A percentile compares a stretch with the other conserved stretches of the same genome.
Evolutionary conservation across 164 flowering plant genomes (phyloP).

Genomic region (Liquidambar formosana): DNA sequence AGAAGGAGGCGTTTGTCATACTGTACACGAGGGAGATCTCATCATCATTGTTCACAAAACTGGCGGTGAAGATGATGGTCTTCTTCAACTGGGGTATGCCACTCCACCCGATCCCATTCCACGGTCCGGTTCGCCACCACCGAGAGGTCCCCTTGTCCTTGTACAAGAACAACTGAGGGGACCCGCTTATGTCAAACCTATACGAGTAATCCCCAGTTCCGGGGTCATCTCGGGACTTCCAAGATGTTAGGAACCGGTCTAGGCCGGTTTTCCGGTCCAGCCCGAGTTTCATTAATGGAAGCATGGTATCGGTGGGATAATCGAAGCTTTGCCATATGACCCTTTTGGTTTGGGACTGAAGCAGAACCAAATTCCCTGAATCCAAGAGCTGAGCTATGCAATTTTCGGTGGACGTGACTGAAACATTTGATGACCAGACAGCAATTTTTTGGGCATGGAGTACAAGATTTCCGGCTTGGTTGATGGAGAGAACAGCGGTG

Average conservation of each 20-base stretch:
- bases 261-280: conserved; percentile 33
- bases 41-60: too few species aligned
- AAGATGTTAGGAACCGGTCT: conserved; percentile 30
- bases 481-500: conserved; percentile 35
- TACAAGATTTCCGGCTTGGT: conserved; percentile 23
- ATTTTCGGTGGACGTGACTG: conserved; percentile 1
- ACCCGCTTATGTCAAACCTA: background rate
- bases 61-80: too few species aligned
- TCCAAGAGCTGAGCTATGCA: conserved; percentile 37
- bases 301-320: conserved; percentile 33
- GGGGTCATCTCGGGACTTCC: background rate
- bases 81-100: conserved; percentile 1
- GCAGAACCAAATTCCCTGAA: conserved; percentile 49
- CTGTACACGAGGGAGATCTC: too few species aligned
- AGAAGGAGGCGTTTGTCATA: too few species aligned
- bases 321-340: conserved; percentile 65
- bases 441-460: background rate
- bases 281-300: conserved; percentile 53
- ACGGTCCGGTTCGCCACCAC: conserved; percentile 3
- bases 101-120: conserved; percentile 1
- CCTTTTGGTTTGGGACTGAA: background rate
- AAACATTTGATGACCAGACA: conserved; percentile 35
- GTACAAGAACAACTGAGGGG: conserved; percentile 4
- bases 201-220: background rate
- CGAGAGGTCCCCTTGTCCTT: background rate